phyloP scores from a whole-genome alignment of 257 asterid genomes.

The Nicotiana obtusifolia region DNA sequence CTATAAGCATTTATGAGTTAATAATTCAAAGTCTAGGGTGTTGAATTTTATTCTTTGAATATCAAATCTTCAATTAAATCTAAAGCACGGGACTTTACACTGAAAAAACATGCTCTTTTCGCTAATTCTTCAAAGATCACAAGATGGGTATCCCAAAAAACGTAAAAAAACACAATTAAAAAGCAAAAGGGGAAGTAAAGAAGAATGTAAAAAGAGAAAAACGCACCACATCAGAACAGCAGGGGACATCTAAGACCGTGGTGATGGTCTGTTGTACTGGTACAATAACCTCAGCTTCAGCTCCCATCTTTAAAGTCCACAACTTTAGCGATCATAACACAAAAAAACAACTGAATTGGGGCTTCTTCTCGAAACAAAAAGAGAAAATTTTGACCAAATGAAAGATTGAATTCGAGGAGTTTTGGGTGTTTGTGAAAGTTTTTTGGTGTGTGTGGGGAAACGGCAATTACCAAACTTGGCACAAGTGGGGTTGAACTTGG shows the following conservation, averaged over 20 bases:
- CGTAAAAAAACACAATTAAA: not conserved
- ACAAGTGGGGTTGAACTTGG: not conserved
- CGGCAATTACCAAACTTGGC: not conserved
- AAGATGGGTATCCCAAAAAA: not conserved
- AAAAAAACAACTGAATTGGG: not conserved
- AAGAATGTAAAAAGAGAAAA: not conserved
- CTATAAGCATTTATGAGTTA: not conserved
- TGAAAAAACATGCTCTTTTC: too few species aligned
- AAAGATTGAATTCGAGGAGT: not conserved
- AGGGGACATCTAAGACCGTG: not conserved
- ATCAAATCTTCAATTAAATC: not conserved
- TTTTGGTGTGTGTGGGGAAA: not conserved
- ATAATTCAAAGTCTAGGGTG: not conserved
- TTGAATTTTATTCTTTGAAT: not conserved
- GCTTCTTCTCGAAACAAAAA: not conserved
- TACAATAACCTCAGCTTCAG: slow-evolving; percentile 5
- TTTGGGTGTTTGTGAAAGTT: not conserved
- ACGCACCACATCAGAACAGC: slow-evolving; percentile 3
- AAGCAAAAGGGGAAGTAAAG: not conserved
- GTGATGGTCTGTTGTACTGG: slow-evolving; percentile 1
- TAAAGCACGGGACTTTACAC: not conserved
- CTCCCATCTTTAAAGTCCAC: not conserved
- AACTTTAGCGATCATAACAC: not conserved
- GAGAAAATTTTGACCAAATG: not conserved
- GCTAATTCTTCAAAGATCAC: too few species aligned